Evolutionary conservation across 2,329 filamentous ascomycete genomes (phyloP).

Genomic region (Cadophora luteo-olivacea): DNA sequence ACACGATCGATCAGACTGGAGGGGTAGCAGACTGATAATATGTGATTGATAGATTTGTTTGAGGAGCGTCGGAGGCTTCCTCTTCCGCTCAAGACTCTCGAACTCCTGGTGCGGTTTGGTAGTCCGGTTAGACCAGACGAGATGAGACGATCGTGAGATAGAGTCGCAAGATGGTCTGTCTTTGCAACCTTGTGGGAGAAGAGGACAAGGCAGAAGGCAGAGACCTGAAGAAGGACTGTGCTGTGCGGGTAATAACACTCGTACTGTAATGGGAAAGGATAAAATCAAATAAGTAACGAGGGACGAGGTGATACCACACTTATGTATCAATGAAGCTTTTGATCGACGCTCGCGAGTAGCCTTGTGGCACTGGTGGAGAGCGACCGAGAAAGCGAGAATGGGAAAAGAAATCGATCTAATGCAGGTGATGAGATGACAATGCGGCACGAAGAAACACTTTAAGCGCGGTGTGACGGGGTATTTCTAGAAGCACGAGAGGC

Average conservation of each 20-base stretch:
- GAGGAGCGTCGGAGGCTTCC: slow-evolving; percentile 20
- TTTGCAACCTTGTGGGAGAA: slow-evolving; percentile 8
- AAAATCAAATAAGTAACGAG: slow-evolving; percentile 17
- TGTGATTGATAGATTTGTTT: slow-evolving; percentile 14
- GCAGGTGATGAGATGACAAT: slow-evolving; percentile 40
- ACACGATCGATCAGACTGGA: slow-evolving; percentile 6
- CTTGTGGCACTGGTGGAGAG: slow-evolving; percentile 22
- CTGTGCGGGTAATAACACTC: slow-evolving; percentile 5
- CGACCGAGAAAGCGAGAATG: slow-evolving; percentile 4
- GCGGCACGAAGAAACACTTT: slow-evolving; percentile 37
- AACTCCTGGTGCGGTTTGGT: slow-evolving; percentile 12
- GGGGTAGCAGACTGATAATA: slow-evolving; percentile 12
- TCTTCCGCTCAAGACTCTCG: slow-evolving; percentile 8
- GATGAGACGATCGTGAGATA: slow-evolving; percentile 18
- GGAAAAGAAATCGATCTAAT: slow-evolving; percentile 33
- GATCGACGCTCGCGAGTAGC: slow-evolving; percentile 28
- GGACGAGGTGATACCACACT: slow-evolving; percentile 21
- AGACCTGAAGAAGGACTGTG: slow-evolving; percentile 13
- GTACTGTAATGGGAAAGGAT: slow-evolving; percentile 18
- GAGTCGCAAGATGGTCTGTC: slow-evolving; percentile 15
- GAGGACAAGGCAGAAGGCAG: slow-evolving; percentile 7
- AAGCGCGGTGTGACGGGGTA: slow-evolving; percentile 37
- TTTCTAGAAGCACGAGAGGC: slow-evolving; percentile 37
- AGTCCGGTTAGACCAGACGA: slow-evolving; percentile 9
- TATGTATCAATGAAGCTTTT: slow-evolving; percentile 37